phyloP scores from a whole-genome alignment of 2,329 filamentous ascomycete species.

The Byssochlamys sp. region DNA sequence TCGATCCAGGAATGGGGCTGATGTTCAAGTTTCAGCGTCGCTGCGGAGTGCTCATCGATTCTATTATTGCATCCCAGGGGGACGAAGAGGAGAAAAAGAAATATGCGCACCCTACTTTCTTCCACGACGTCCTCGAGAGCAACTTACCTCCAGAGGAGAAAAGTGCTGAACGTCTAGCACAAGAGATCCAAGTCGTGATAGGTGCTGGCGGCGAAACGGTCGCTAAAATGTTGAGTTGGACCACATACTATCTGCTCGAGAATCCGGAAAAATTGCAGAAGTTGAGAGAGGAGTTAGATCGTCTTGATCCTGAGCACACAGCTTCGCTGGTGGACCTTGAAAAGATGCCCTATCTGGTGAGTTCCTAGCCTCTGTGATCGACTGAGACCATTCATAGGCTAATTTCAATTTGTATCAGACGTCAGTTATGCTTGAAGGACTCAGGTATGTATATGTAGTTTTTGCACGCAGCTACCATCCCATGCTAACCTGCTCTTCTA shows the following conservation, averaged over 20 bases:
- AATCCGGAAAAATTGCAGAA: slow-evolving; percentile 9
- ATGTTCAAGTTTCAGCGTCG: slow-evolving; percentile 13
- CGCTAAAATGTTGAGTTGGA: slow-evolving; percentile 15
- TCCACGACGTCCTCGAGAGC: slow-evolving; percentile 21
- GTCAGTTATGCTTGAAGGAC: slow-evolving; percentile 19
- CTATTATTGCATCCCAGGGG: slow-evolving; percentile 6
- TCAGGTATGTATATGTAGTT: slow-evolving; percentile 11
- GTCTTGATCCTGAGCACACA: slow-evolving; percentile 4
- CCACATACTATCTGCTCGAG: slow-evolving; percentile 13
- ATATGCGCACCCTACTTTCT: slow-evolving; percentile 13
- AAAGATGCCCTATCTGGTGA: slow-evolving; percentile 19
- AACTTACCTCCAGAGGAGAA: slow-evolving; percentile 25
- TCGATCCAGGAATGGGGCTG: slow-evolving; percentile 6
- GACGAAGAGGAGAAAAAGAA: slow-evolving; percentile 1
- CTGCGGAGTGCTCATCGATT: slow-evolving; percentile 7
- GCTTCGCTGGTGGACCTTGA: slow-evolving; percentile 17
- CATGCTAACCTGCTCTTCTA: not conserved
- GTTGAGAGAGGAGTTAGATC: slow-evolving; percentile 12
- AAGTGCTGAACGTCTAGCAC: slow-evolving; percentile 18
- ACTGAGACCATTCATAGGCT: not conserved
- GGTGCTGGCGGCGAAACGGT: slow-evolving; percentile 27
- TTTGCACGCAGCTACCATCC: not conserved
- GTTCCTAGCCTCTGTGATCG: slow-evolving; percentile 1
- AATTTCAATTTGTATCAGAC: slow-evolving; percentile 9
- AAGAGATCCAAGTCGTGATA: slow-evolving; percentile 22